These are phyloP conservation scores for Salix viminalis DNA, from an alignment of 345 rosid genomes.

Conservation along the genomic window DNA sequence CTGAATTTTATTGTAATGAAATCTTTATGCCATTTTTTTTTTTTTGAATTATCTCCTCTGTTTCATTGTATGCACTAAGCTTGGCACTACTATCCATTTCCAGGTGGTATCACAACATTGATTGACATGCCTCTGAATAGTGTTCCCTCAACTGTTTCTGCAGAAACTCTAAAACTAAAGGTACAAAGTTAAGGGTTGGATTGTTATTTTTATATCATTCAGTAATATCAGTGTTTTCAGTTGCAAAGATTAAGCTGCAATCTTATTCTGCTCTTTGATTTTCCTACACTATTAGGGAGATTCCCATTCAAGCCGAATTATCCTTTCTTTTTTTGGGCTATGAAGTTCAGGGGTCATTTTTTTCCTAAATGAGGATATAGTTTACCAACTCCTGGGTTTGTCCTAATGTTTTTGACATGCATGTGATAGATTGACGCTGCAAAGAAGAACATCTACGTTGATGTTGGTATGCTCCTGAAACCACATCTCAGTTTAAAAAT, in stretches of 20 bases:
- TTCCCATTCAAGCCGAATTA: background rate
- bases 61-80: background rate
- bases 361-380: background rate
- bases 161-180: conserved; percentile 79
- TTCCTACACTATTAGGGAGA: background rate
- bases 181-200: conserved; percentile 23
- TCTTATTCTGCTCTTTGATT: background rate
- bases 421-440: conserved; percentile 66
- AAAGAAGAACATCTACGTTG: conserved; percentile 60
- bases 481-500: conserved; percentile 10
- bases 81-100: background rate
- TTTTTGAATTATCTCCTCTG: background rate
- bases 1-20: background rate
- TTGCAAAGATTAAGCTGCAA: background rate
- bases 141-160: conserved; percentile 71
- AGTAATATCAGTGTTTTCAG: background rate
- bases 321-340: background rate
- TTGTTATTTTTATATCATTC: background rate
- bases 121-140: conserved; percentile 93
- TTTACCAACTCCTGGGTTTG: conserved; percentile 5
- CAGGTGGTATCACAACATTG: conserved; percentile 85
- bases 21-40: background rate
- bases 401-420: conserved; percentile 14
- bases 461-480: conserved; percentile 65
- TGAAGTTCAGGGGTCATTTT: background rate